These are phyloP conservation scores for Plectosphaerella plurivora DNA, from an alignment of 2,329 filamentous ascomycete genomes.

Conservation along the genomic window DNA sequence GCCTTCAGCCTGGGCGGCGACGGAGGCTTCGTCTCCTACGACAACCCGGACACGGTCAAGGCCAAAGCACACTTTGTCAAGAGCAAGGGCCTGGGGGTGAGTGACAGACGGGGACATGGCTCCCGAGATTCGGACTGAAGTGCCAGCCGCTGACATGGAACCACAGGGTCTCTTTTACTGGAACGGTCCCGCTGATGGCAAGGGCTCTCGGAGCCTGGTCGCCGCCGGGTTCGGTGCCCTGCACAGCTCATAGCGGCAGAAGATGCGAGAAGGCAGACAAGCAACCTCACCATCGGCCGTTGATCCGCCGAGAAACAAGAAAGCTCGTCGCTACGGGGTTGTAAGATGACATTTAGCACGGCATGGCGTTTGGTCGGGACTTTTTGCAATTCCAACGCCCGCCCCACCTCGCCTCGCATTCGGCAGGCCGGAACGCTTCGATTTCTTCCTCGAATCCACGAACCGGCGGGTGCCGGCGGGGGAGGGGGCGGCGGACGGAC, in stretches of 20 bases:
- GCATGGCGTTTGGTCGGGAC: too few relatives aligned
- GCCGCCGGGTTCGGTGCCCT: constrained; percentile 55
- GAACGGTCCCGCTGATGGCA: constrained; percentile 69
- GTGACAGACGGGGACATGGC: constrained; percentile 17
- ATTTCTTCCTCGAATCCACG: too few relatives aligned
- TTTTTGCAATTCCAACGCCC: too few relatives aligned
- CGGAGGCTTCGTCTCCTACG: constrained; percentile 75
- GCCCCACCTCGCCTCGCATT: too few relatives aligned
- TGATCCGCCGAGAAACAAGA: too few relatives aligned
- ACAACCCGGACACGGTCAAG: constrained; percentile 71
- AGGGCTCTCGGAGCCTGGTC: constrained; percentile 52
- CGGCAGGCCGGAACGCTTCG: too few relatives aligned
- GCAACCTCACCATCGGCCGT: too few relatives aligned
- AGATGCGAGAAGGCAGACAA: too few relatives aligned
- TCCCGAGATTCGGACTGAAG: neutral
- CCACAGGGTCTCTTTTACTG: constrained; percentile 74
- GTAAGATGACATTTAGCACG: too few relatives aligned
- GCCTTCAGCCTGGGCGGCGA: constrained; percentile 70
- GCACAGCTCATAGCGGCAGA: constrained; percentile 35
- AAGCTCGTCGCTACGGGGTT: too few relatives aligned
- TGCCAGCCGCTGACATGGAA: constrained; percentile 1
- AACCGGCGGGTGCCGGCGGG: too few relatives aligned
- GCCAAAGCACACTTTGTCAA: constrained; percentile 72
- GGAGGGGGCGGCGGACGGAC: too few relatives aligned
- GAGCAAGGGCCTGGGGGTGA: constrained; percentile 62